Evolutionary conservation across 192 early-diverging fungal genomes (phyloP).

Genomic region (Allomyces arbusculus): DNA sequence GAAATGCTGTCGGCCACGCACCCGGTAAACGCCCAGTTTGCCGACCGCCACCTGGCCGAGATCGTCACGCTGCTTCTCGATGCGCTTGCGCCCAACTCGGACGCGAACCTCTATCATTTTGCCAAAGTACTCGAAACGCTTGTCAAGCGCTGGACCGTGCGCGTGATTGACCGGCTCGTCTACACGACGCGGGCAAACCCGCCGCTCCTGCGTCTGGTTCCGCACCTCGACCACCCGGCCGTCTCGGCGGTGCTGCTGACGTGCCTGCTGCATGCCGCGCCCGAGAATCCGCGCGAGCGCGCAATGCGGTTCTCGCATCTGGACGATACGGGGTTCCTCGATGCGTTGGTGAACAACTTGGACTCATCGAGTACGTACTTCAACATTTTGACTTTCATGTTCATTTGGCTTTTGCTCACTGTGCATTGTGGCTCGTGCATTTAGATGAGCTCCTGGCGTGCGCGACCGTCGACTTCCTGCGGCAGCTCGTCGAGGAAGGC

Average conservation of each 20-base stretch:
- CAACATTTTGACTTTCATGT: too few species aligned
- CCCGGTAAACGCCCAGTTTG: neutral
- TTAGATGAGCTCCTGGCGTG: neutral
- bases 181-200: neutral
- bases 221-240: neutral
- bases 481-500: neutral
- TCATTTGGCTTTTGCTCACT: neutral
- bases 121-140: neutral
- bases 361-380: too few species aligned
- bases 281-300: neutral
- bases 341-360: neutral
- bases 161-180: neutral
- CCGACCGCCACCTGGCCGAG: neutral
- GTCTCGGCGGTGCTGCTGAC: neutral
- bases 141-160: too few species aligned
- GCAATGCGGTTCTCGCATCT: neutral
- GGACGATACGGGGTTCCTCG: neutral
- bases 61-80: neutral
- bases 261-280: neutral
- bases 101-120: neutral
- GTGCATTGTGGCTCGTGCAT: neutral
- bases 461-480: neutral
- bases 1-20: neutral
- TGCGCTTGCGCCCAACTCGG: neutral
- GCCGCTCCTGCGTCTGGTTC: neutral